These are phyloP conservation scores for Kwoniella shandongensis DNA, from an alignment of 768 basidiomycete genomes.

Conservation along the genomic window DNA sequence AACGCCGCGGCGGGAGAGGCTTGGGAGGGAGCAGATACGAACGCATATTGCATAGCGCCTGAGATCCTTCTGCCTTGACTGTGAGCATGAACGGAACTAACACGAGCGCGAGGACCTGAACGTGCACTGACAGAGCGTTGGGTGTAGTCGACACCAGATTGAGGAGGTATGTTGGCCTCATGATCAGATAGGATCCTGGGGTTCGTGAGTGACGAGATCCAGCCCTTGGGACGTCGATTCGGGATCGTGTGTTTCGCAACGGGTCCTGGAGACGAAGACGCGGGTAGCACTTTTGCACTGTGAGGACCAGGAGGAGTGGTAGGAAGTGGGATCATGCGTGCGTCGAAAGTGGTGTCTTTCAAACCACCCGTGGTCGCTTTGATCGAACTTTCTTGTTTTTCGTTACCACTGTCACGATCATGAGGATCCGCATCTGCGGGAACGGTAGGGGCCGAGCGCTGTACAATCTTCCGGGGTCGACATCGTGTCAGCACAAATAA, in stretches of 20 bases:
- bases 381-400: too few species aligned
- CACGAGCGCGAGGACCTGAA: neutral
- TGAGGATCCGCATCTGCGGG: too few species aligned
- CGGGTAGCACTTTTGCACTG: too few species aligned
- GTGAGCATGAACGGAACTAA: neutral
- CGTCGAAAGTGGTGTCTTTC: too few species aligned
- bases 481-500: too few species aligned
- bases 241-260: conserved; percentile 1
- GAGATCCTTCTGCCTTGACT: conserved; percentile 15
- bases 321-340: too few species aligned
- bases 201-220: conserved; percentile 18
- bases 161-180: neutral
- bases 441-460: too few species aligned
- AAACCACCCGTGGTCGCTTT: too few species aligned
- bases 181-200: conserved; percentile 5
- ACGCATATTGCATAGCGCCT: conserved; percentile 22
- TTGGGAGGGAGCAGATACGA: neutral
- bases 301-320: too few species aligned
- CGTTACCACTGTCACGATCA: too few species aligned
- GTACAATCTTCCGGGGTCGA: too few species aligned
- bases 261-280: neutral
- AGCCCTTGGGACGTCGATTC: conserved; percentile 14
- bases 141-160: neutral
- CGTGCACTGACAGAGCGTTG: conserved; percentile 1
- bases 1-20: neutral